Evolutionary conservation across 2,329 filamentous ascomycete genomes (phyloP), one percentile per base, ranked within the genome.

Genomic region (Claviceps pusilla): DNA sequence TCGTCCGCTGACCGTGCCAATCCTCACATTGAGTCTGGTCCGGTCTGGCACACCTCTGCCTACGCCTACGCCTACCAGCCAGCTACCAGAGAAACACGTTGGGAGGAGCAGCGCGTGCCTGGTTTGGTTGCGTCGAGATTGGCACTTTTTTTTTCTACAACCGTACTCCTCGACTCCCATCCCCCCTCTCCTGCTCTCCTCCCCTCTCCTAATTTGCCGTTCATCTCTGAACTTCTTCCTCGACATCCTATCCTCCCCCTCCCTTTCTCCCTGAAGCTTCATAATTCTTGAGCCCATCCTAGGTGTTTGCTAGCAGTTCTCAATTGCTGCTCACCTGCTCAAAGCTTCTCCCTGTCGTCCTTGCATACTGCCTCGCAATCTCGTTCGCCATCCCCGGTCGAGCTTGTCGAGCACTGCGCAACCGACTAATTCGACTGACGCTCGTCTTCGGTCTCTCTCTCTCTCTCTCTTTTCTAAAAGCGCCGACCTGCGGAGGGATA

Each of bases 311-410:
- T 42, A 16, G 43, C 52, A 52, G 9, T 56, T 42, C 28, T 42
- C 33, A 45, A 43, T 51, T 57, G 57, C 51, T 50, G 51, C 48
- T 33, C 51, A 28, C 53, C 54, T 58, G 50, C 48, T 56, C 52
- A 43, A 47, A 54, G 50, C 45, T 35, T 33, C 29, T 45, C 28
- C 24, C 35, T 49, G 37, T 19, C 33, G 19, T 41, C 53, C 19
- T 47, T 49, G 52, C 52, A 54, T 10, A 45, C 16, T 19, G 39
- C 45, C 42, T 49, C 43, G n/a, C 48, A 45, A 45, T 49, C 49
- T 54, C 51, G 55, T 53, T 52, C 55, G 55, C 55, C 55, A 52
- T 56, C 49, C 55, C 55, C 52, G 55, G 31, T 50, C 52, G 47
- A 54, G 52, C 49, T 54, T 54, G 52, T 52, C 41, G 46, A 56